phyloP scores from a whole-genome alignment of 768 basidiomycete species.

The Aureoboletus auriporus region DNA sequence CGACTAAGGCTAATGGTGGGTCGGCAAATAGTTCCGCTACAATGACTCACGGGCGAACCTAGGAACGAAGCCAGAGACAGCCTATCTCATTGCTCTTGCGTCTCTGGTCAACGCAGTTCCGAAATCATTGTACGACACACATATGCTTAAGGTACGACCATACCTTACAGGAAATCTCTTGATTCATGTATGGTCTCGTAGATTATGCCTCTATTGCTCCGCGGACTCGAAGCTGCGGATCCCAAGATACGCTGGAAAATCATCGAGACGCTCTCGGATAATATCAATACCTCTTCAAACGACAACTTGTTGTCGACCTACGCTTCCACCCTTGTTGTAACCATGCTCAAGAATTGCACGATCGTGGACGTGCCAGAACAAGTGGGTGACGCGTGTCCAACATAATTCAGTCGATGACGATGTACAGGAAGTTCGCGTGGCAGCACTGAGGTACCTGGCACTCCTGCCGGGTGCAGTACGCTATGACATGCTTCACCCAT shows the following conservation, averaged over 20 bases:
- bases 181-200: constrained; percentile 27
- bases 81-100: constrained; percentile 80
- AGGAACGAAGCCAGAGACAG: constrained; percentile 55
- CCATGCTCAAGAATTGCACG: constrained; percentile 65
- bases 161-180: background rate
- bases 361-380: constrained; percentile 48
- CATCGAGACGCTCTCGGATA: constrained; percentile 71
- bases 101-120: constrained; percentile 79
- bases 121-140: constrained; percentile 63
- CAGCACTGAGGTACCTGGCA: constrained; percentile 72
- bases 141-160: constrained; percentile 55
- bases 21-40: background rate
- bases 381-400: constrained; percentile 36
- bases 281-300: constrained; percentile 56
- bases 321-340: constrained; percentile 62
- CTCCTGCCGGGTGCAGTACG: constrained; percentile 72
- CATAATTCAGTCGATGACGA: background rate
- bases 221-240: constrained; percentile 77
- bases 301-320: constrained; percentile 61
- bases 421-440: constrained; percentile 65
- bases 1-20: constrained; percentile 53
- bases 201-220: constrained; percentile 87
- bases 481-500: constrained; percentile 80
- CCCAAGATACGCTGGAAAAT: constrained; percentile 71
- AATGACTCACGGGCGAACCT: background rate